Conservation (phyloP, 495 filamentous ascomycete genomes). For the Parathielavia hyrcaniae region DNA sequence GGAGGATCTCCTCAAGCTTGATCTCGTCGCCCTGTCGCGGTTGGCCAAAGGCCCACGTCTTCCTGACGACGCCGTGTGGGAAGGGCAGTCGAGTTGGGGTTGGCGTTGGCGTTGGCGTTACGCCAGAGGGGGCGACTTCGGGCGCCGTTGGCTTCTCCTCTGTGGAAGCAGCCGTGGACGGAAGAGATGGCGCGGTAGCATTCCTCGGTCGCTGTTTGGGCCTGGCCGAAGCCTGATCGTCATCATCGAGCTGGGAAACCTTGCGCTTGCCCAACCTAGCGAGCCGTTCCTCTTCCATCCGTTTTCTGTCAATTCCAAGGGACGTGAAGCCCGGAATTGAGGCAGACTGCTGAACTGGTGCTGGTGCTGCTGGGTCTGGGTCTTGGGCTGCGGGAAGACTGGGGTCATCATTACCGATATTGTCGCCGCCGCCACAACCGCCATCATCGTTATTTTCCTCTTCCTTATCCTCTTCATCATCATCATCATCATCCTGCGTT, state of each 20-base stretch:
- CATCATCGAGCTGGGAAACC: slow-evolving; percentile 29
- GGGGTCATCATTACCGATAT: not conserved
- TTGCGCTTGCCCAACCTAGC: slow-evolving; percentile 60
- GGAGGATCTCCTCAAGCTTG: slow-evolving; percentile 83
- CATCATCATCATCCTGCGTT: slow-evolving; percentile 24
- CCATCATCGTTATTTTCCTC: not conserved
- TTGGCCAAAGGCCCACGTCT: slow-evolving; percentile 63
- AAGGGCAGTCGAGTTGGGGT: slow-evolving; percentile 44
- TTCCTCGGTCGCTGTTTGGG: slow-evolving; percentile 29
- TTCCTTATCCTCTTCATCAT: not conserved
- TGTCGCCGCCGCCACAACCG: not conserved
- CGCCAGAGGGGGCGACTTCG: slow-evolving; percentile 1
- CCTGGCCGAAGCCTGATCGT: slow-evolving; percentile 11
- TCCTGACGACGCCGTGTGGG: slow-evolving; percentile 69
- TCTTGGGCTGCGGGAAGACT: not conserved
- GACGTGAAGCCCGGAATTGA: slow-evolving; percentile 5
- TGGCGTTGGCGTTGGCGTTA: not conserved
- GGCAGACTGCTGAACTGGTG: not conserved
- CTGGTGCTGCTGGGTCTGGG: not conserved
- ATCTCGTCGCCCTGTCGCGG: slow-evolving; percentile 62
- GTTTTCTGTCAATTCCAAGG: slow-evolving; percentile 59
- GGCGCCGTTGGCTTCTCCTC: not conserved
- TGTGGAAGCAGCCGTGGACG: not conserved
- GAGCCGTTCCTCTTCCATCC: slow-evolving; percentile 83
- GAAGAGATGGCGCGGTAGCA: not conserved